These are phyloP conservation scores for Fusarium gaditjirri DNA, from an alignment of 2,329 filamentous ascomycete species.

Conservation along the genomic window DNA sequence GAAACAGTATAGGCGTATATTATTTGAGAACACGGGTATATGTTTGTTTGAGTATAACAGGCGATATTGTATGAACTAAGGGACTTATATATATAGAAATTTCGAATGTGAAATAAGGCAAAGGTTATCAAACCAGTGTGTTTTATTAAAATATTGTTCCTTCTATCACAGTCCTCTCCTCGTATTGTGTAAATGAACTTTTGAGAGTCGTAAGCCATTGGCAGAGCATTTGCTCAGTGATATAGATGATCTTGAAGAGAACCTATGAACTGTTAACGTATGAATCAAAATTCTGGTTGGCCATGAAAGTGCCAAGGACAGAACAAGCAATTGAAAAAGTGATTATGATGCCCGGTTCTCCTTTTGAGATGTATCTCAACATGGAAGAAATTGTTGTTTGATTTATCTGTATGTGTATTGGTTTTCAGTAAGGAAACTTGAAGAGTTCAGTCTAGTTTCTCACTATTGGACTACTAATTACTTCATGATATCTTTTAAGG, in stretches of 20 bases:
- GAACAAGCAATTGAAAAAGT: not conserved
- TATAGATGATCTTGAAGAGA: not conserved
- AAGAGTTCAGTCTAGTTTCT: not conserved
- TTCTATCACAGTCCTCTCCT: not conserved
- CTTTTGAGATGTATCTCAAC: not conserved
- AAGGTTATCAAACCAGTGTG: not conserved
- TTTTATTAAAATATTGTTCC: not conserved
- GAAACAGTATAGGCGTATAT: slow-evolving; percentile 16
- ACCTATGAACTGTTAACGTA: not conserved
- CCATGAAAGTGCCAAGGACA: not conserved
- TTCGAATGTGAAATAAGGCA: not conserved
- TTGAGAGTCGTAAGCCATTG: not conserved
- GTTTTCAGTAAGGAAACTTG: too few relatives aligned
- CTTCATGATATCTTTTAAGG: not conserved
- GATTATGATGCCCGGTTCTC: not conserved
- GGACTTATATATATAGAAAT: slow-evolving; percentile 8
- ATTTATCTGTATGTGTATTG: not conserved
- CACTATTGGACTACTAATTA: not conserved
- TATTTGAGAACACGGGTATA: slow-evolving; percentile 7
- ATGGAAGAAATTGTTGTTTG: not conserved
- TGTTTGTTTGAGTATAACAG: slow-evolving; percentile 30
- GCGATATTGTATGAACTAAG: slow-evolving; percentile 13
- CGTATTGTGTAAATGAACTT: not conserved
- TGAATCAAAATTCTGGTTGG: not conserved
- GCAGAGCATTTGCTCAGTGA: not conserved